Base-by-base conservation (phyloP, 495 filamentous ascomycete species). In the Parmelia sp. region DNA sequence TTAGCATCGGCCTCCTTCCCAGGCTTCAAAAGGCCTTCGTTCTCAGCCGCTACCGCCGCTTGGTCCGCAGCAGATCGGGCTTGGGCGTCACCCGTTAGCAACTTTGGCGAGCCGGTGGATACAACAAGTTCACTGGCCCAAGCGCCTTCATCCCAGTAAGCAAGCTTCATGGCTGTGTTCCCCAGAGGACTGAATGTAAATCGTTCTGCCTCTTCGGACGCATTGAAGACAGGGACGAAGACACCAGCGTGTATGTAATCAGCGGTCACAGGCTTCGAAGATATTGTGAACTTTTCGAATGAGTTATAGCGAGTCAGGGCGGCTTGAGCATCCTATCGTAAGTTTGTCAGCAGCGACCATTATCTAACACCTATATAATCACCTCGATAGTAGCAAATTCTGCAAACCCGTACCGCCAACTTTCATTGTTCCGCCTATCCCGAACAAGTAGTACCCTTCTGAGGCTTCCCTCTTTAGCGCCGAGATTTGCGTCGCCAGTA, bases 231-330 rank as follows among this genome's bases (percentile, higher is more conserved):
- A 10, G 90, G 90, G 19, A 95, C 86, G 71, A 96, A 96, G 0
- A 96, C 91, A 29, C 92, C 91, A 8, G 89, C 84, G 60, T 96
- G 92, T 27, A 94, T 90, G 69, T 90, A 95, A 45, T 83, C 88
- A 35, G 90, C 81, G 55, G 83, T 77, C 37, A 93, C 88, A 0
- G 86, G 85, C 66, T 84, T 88, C 3, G 90, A 93, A 1, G 88
- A 84, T 60, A 96, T 92, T 8, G 91, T 93, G 68, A 96, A 96
- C 66, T 88, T 91, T 9, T 91, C 85, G 53, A 88, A 85, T 2
- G 86, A 88, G 21, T 86, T 84, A 68, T 88, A 88, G 65, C 91
- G 89, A 7, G 80, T 77, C 63, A 94, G 74, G 4, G 92, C 92
- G 40, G 85, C 88, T 76, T 86, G 83, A 2, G 92, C 90, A 74